A percentile compares a stretch with the other conserved stretches of the same genome.
These are phyloP conservation scores for Lachnellula occidentalis DNA, from an alignment of 2,329 filamentous ascomycete genomes.

Conservation along the genomic window DNA sequence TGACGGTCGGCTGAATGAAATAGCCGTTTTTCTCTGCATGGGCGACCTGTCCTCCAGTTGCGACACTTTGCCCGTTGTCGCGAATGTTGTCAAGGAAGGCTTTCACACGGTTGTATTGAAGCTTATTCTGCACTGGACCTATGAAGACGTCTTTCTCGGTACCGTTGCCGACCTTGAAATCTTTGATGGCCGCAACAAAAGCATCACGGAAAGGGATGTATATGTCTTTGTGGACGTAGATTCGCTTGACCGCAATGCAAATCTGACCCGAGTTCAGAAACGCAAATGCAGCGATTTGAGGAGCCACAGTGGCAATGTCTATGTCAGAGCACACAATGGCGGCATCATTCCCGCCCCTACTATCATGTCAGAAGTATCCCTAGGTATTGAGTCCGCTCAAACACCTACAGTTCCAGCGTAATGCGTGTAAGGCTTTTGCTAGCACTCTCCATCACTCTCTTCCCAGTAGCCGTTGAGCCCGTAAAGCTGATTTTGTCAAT, in stretches of 20 bases:
- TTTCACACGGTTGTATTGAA: no score
- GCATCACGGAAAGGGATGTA: no score
- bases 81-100: slow-evolving; percentile 52
- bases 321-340: slow-evolving; percentile 50
- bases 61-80: slow-evolving; percentile 47
- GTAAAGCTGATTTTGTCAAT: slow-evolving; percentile 54
- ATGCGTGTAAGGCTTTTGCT: slow-evolving; percentile 46
- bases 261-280: slow-evolving; percentile 46
- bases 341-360: slow-evolving; percentile 46
- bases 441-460: slow-evolving; percentile 43
- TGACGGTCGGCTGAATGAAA: slow-evolving; percentile 54
- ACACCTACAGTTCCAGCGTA: slow-evolving; percentile 44
- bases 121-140: no score
- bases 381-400: background rate
- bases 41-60: slow-evolving; percentile 42
- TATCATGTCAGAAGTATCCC: no score
- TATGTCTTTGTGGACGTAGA: no score
- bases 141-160: no score
- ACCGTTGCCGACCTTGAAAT: no score
- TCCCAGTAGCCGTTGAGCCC: slow-evolving; percentile 45
- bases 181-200: slow-evolving; percentile 50
- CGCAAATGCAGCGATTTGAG: slow-evolving; percentile 39
- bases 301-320: slow-evolving; percentile 40
- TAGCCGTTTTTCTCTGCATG: slow-evolving; percentile 39
- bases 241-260: no score